Conservation (phyloP, 257 asterid species). For the Scutellaria galericulata region DNA sequence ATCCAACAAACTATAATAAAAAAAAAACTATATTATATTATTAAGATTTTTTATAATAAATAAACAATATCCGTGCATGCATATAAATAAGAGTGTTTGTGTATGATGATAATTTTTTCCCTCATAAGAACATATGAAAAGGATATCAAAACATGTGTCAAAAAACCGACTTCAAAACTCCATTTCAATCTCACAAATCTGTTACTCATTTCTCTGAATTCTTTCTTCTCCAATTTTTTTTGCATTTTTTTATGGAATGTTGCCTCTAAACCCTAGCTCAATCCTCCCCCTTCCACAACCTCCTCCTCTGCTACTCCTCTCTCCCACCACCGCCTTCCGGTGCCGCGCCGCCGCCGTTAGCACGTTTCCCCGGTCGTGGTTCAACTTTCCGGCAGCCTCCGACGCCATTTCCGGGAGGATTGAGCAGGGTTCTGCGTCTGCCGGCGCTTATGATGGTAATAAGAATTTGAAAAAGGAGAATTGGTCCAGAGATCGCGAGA, state of each 20-base stretch:
- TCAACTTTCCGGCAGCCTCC: slow-evolving; percentile 40
- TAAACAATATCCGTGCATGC: no score
- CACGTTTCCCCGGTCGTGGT: slow-evolving; percentile 50
- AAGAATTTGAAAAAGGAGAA: slow-evolving; percentile 58
- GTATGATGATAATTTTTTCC: neutral
- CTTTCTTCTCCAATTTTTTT: neutral
- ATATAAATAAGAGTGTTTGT: no score
- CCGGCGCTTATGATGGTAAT: slow-evolving; percentile 25
- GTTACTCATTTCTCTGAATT: neutral
- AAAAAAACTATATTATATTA: no score
- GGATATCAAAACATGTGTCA: neutral
- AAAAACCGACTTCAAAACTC: slow-evolving; percentile 31
- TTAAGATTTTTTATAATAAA: no score
- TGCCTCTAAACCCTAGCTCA: slow-evolving; percentile 59
- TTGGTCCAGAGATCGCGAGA: slow-evolving; percentile 79
- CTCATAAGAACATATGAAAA: neutral
- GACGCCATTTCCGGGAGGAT: slow-evolving; percentile 28
- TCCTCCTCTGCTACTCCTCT: slow-evolving; percentile 20
- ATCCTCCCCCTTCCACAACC: slow-evolving; percentile 40
- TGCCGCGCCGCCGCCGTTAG: slow-evolving; percentile 54
- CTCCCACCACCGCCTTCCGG: slow-evolving; percentile 39
- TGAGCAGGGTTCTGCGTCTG: slow-evolving; percentile 36
- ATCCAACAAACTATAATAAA: no score
- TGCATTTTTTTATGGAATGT: slow-evolving; percentile 47
- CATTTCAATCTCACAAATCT: neutral